Evolutionary conservation across 148 eudicot genomes (phyloP).

Genomic region (Cornus florida): DNA sequence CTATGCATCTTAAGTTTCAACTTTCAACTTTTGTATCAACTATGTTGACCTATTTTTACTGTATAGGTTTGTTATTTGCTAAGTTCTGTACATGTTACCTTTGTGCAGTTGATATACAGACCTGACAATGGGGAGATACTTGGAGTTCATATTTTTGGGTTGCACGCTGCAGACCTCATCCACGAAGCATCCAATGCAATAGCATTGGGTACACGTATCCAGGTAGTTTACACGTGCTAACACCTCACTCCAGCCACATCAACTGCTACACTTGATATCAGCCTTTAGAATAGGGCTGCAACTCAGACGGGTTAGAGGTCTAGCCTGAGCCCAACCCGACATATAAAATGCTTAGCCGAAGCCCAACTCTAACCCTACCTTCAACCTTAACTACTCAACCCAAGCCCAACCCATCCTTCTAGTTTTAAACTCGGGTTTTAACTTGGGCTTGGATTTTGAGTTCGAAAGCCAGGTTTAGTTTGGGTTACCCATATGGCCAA

Average conservation of each 20-base stretch:
- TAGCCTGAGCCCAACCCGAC: too few relatives aligned
- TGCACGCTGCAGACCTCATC: conserved; percentile 91
- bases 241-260: not conserved
- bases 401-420: too few relatives aligned
- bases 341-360: too few relatives aligned
- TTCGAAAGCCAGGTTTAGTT: too few relatives aligned
- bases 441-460: too few relatives aligned
- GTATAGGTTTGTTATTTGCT: not conserved
- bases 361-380: too few relatives aligned
- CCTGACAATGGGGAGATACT: conserved; percentile 92
- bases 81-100: not conserved
- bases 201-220: conserved; percentile 77
- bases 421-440: too few relatives aligned
- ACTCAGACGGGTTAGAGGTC: too few relatives aligned
- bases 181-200: conserved; percentile 93
- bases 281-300: not conserved
- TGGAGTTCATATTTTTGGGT: conserved; percentile 86
- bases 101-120: conserved; percentile 78
- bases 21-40: not conserved
- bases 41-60: not conserved
- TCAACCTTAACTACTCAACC: too few relatives aligned
- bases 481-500: too few relatives aligned
- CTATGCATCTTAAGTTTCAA: not conserved
- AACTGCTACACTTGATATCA: not conserved
- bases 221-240: conserved; percentile 30